phyloP scores from a whole-genome alignment of 768 basidiomycete genomes.

The Lactarius deliciosus region DNA sequence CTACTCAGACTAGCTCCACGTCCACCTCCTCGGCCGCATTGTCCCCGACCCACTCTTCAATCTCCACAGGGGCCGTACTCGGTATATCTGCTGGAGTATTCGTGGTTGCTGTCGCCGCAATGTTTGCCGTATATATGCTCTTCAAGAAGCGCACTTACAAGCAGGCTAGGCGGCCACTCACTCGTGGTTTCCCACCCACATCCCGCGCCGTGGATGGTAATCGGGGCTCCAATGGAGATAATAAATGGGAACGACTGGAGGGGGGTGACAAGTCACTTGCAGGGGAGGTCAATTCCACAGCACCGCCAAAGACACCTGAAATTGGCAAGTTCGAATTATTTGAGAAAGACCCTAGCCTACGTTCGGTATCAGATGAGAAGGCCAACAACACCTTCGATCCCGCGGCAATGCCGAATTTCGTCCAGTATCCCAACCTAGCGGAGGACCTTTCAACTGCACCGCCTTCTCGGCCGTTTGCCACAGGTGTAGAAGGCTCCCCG shows the following conservation, averaged over 20 bases:
- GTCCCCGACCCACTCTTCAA: neutral
- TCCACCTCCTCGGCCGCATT: neutral
- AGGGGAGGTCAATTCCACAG: neutral
- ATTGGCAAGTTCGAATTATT: conserved; percentile 22
- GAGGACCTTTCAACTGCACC: conserved; percentile 5
- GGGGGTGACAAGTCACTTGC: conserved; percentile 2
- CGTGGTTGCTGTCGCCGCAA: conserved; percentile 12
- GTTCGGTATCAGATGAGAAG: conserved; percentile 26
- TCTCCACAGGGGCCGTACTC: conserved; percentile 25
- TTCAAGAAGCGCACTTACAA: conserved; percentile 15
- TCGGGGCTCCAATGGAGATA: neutral
- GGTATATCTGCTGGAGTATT: conserved; percentile 24
- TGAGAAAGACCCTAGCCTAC: conserved; percentile 27
- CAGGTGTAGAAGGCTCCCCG: conserved; percentile 5
- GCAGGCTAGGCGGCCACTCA: neutral
- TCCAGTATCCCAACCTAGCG: conserved; percentile 12
- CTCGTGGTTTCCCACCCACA: conserved; percentile 15
- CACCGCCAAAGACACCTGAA: conserved; percentile 6
- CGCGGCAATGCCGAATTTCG: conserved; percentile 29
- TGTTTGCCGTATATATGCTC: conserved; percentile 18
- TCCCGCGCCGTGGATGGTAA: neutral
- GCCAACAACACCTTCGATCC: conserved; percentile 24
- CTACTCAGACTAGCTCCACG: neutral
- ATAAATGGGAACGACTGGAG: conserved; percentile 14
- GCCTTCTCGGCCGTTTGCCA: conserved; percentile 14